A percentile compares a stretch with the other conserved stretches of the same genome.
Conservation (phyloP, 768 basidiomycete genomes). For the Paxillus ammoniavirescens region DNA sequence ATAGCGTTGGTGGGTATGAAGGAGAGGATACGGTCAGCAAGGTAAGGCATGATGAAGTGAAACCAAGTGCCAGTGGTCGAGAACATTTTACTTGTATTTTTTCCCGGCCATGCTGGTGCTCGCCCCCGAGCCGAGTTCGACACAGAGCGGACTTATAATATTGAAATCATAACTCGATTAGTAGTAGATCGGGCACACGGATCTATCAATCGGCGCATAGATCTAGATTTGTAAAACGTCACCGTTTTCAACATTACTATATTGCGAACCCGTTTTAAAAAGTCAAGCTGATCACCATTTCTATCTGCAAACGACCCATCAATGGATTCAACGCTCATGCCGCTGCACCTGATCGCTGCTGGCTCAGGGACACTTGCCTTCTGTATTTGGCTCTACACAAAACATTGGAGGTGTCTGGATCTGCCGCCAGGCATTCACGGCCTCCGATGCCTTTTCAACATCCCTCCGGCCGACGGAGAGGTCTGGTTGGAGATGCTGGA, state of each 20-base stretch:
- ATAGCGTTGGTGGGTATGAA: slow-evolving; percentile 48
- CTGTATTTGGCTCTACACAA: not conserved
- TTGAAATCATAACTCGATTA: too few species aligned
- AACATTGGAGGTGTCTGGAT: not conserved
- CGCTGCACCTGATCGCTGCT: too few species aligned
- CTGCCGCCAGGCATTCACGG: slow-evolving; percentile 18
- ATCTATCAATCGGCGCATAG: not conserved
- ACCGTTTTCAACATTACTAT: too few species aligned
- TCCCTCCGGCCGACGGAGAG: slow-evolving; percentile 7
- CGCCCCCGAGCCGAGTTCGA: too few species aligned
- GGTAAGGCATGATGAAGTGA: slow-evolving; percentile 51
- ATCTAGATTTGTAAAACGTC: too few species aligned
- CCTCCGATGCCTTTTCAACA: slow-evolving; percentile 6
- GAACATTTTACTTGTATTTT: slow-evolving; percentile 9
- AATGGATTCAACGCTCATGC: too few species aligned
- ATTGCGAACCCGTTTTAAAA: too few species aligned
- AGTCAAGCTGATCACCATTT: too few species aligned
- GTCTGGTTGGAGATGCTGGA: slow-evolving; percentile 11
- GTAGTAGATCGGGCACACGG: too few species aligned
- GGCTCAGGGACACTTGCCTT: not conserved
- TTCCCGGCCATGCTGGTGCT: slow-evolving; percentile 13
- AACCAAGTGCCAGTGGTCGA: not conserved
- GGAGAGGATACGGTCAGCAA: slow-evolving; percentile 66
- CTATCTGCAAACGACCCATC: too few species aligned
- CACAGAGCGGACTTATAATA: too few species aligned